Base-by-base conservation (phyloP, 179 eudicot species). In the Drosera spatulata region DNA sequence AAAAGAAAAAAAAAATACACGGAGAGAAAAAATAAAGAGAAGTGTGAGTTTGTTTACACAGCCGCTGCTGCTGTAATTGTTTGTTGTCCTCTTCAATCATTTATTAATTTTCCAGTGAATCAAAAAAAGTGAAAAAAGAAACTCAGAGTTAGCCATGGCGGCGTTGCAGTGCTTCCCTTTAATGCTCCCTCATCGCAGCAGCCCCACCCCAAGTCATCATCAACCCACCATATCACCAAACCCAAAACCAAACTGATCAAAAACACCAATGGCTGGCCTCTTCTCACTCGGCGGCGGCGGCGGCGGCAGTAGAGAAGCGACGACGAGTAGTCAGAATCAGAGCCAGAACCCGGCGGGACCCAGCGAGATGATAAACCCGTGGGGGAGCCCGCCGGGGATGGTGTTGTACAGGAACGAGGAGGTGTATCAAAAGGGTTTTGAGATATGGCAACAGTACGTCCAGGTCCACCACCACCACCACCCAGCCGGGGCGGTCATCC, bases 131-230 rank as follows among this genome's bases (percentile, higher is more conserved):
- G 11, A 38, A 7, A 38, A 51, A 62, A 58, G 64, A 59, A 57
- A 71, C 68, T 15, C 39, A 67, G 55, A 54, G 56, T 48, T 13
- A 54, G 62, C 75, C 70, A 76, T 78, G 95, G 88, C 95, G 95
- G 95, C 95, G 85, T 81, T 76, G 83, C 90, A 78, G 89, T 15
- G 61, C 59, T 71, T 73, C 82, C 81, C 65, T 79, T 84, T 75
- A 86, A 77, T 82, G 73, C 76, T 64, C 37, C 78, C 42, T 65
- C 48, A 62, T 65, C 45, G 6, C 58, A 7, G 22, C 40, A 48
- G 51, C 63, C 68, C 63, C 54, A 67, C 33, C 33, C 33, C 41
- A 67, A 67, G 1, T 53, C 63, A 49, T 59, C 65, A 53, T 3
- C 41, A 61, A 61, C 11, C 41, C 14, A 3, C 2, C 4, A 53